Conservation (phyloP, 2,329 filamentous ascomycete species). For the Colletotrichum paranaense region DNA sequence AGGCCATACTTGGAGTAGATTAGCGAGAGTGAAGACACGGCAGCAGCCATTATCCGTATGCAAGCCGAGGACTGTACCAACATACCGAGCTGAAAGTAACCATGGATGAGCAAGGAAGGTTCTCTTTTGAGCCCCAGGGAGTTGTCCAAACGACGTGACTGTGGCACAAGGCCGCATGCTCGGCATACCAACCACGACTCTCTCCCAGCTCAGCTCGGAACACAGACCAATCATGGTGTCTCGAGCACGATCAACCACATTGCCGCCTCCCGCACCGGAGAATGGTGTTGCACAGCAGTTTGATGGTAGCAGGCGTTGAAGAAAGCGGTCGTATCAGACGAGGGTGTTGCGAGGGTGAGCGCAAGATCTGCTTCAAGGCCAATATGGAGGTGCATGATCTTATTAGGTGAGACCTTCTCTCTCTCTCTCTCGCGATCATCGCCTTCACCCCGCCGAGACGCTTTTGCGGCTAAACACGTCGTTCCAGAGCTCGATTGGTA, state of each 20-base stretch:
- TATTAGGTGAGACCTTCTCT: conserved; percentile 16
- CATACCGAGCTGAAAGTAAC: conserved; percentile 9
- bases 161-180: conserved; percentile 15
- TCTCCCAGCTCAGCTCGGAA: neutral
- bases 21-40: conserved; percentile 29
- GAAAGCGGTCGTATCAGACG: neutral
- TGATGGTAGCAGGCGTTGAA: conserved; percentile 3
- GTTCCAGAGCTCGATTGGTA: neutral
- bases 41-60: conserved; percentile 23
- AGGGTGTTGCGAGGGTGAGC: neutral
- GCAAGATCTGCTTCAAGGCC: conserved; percentile 27
- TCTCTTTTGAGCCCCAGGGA: neutral
- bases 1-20: conserved; percentile 35
- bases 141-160: neutral
- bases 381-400: conserved; percentile 33
- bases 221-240: neutral
- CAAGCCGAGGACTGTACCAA: neutral
- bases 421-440: neutral
- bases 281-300: conserved; percentile 18
- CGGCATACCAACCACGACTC: neutral
- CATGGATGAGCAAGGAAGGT: neutral
- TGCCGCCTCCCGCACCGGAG: neutral
- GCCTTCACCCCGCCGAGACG: neutral
- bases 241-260: conserved; percentile 4
- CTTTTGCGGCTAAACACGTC: neutral